These are phyloP conservation scores for Gossypium raimondii DNA, from an alignment of 345 rosid species.

Conservation along the genomic window DNA sequence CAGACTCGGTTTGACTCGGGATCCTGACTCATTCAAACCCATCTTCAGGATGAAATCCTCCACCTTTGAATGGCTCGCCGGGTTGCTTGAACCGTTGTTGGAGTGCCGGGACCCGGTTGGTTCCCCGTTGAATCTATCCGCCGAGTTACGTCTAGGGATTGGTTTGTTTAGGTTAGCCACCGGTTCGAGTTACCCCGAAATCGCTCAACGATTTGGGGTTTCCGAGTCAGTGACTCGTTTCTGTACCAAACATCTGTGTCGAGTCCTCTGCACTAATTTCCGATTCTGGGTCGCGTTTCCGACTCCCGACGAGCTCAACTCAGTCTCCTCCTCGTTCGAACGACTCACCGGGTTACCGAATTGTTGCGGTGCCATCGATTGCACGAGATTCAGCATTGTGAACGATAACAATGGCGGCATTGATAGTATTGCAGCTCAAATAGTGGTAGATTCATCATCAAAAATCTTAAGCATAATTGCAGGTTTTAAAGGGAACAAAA, in stretches of 20 bases:
- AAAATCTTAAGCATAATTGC: conserved; percentile 51
- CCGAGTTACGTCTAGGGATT: conserved; percentile 57
- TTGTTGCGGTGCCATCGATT: conserved; percentile 61
- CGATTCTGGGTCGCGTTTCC: conserved; percentile 70
- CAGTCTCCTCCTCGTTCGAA: conserved; percentile 42
- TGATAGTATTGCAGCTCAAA: conserved; percentile 44
- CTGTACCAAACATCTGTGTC: conserved; percentile 55
- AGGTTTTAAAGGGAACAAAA: conserved; percentile 49
- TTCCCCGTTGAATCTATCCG: conserved; percentile 46
- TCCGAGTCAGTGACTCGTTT: conserved; percentile 54
- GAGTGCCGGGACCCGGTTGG: conserved; percentile 73
- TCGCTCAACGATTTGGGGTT: conserved; percentile 53
- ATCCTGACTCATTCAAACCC: conserved; percentile 42
- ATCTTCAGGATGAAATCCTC: conserved; percentile 51
- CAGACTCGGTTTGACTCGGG: conserved; percentile 21
- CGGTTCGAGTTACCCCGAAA: conserved; percentile 43
- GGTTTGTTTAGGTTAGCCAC: conserved; percentile 53
- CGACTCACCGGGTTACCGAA: conserved; percentile 45
- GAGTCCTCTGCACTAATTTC: conserved; percentile 70
- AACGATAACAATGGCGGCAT: conserved; percentile 9
- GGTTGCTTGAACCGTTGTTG: conserved; percentile 61
- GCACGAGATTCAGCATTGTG: conserved; percentile 40
- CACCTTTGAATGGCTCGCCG: conserved; percentile 62
- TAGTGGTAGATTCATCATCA: conserved; percentile 57
- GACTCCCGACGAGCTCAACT: conserved; percentile 37